A percentile compares a stretch with the other conserved stretches of the same genome.
phyloP scores from a whole-genome alignment of 768 basidiomycete species.

The Hemileccinum rubropunctum region DNA sequence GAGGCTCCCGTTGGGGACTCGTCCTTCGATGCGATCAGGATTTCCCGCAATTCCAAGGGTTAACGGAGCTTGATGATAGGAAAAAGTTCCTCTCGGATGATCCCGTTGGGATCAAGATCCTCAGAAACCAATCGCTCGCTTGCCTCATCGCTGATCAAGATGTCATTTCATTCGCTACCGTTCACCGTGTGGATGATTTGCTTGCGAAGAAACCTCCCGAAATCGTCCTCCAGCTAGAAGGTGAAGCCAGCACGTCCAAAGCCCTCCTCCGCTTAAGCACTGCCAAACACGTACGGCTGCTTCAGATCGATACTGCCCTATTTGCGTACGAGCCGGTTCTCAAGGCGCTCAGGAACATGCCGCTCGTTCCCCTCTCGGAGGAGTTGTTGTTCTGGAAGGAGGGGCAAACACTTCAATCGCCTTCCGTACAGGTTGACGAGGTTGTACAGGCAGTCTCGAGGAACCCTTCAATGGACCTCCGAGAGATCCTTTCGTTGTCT shows the following conservation, averaged over 20 bases:
- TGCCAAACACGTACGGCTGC: constrained; percentile 37
- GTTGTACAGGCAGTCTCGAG: constrained; percentile 29
- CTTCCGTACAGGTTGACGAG: neutral
- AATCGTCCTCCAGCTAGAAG: constrained; percentile 56
- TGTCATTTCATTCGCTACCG: constrained; percentile 51
- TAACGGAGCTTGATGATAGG: constrained; percentile 33
- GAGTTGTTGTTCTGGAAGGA: constrained; percentile 58
- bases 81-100: constrained; percentile 39
- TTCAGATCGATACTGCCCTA: constrained; percentile 61
- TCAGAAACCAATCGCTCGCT: constrained; percentile 54
- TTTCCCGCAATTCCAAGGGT: constrained; percentile 34
- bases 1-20: constrained; percentile 42
- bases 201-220: constrained; percentile 46
- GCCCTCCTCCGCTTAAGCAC: constrained; percentile 41
- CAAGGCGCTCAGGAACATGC: constrained; percentile 50
- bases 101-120: constrained; percentile 32
- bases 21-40: constrained; percentile 36
- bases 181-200: constrained; percentile 53
- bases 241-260: constrained; percentile 37
- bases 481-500: constrained; percentile 32
- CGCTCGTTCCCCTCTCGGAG: constrained; percentile 43
- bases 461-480: constrained; percentile 41
- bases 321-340: constrained; percentile 66
- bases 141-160: constrained; percentile 51
- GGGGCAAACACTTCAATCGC: constrained; percentile 13